Evolutionary conservation across 2,329 filamentous ascomycete species (phyloP), one percentile per base, ranked within the genome.

Genomic region (Aotearoamyces nothofagi): DNA sequence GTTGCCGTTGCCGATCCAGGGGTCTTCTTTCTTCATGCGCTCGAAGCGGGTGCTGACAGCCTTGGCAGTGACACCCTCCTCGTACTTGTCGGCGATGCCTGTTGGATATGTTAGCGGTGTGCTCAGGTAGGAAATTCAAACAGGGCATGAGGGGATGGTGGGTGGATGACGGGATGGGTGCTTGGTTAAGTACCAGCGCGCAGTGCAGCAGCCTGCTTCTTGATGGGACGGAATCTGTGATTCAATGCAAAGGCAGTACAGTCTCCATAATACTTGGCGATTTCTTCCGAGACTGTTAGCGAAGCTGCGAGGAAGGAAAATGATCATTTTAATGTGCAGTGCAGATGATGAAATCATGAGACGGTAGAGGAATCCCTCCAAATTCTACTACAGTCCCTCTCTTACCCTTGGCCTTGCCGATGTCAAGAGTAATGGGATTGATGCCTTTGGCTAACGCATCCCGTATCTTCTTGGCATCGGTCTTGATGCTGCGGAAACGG

Each of bases 231-330:
- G 22, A 49, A 46, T 8, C 32, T 29, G 30, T 49, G 44, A n/a
- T 49, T 30, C 9, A 50, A 29, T 2, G 46, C 35, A 33, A 10
- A 29, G 12, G 14, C 27, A 4, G 44, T 43, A 6, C 37, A 36
- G 2, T 39, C 43, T 25, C 31, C 30, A 27, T 46, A 34, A 13
- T 65, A 63, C 35, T 61, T 66, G 34, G 64, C 60, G 28, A 74
- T 71, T 24, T 69, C 69, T 74, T 24, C 20, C 27, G 8, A 20
- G 19, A 20, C n/a, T 20, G 19, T 20, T 20, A 20, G 19, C 7
- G 8, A 8, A 20, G n/a, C n/a, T n/a, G n/a, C n/a, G n/a, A n/a
- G n/a, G n/a, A n/a, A n/a, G n/a, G n/a, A n/a, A n/a, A n/a, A n/a
- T n/a, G n/a, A n/a, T n/a, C n/a, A n/a, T n/a, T n/a, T n/a, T n/a